Evolutionary conservation across 768 basidiomycete genomes (phyloP), one percentile per base, ranked within the genome.

Genomic region (Lyophyllum semitale): DNA sequence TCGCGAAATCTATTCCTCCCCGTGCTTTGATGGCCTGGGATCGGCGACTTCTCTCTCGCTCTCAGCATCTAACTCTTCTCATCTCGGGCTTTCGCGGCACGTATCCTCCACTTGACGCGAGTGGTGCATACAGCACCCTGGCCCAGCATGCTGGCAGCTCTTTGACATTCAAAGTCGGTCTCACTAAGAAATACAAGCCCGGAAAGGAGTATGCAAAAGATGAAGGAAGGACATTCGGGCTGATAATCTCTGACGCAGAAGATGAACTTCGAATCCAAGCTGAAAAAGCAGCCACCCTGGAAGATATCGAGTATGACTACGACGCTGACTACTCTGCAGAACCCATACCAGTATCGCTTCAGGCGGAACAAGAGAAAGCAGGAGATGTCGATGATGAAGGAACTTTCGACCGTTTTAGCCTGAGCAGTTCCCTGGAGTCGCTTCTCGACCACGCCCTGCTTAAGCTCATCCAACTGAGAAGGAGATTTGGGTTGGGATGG

Each of bases 11-110:
- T 47, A 82, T 88, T 22, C 78, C 86, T 11, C 77, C 85, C 3
- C 83, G 83, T 33, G 87, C 87, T 9, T 72, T 91, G 29, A 81
- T 88, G 68, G 87, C 88, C 22, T 91, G 89, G 89, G 89, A 91
- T 62, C 75, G 81, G 13, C 79, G 79, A 8, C 77, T 90, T 5
- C 74, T 89, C 20, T 74, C 82, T 4, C 75, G 77, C 27, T 71
- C 79, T 12, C 81, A 82, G 20, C 75, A 88, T 69, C 73, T 91
- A 44, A 82, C 82, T 5, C 77, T 90, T n/a, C 76, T 89, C 25
- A 81, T 89, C 15, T 81, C 81, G 17, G 83, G 85, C 7, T 73
- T 82, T 53, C 69, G 72, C 20, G 76, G 79, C 2, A 61, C 75
- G 44, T 84, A 87, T 68, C 87, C 85, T n/a, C 68, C 80, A 40